phyloP scores from a whole-genome alignment of 805 yeast species.

The Zygoascus ofunaensis region DNA sequence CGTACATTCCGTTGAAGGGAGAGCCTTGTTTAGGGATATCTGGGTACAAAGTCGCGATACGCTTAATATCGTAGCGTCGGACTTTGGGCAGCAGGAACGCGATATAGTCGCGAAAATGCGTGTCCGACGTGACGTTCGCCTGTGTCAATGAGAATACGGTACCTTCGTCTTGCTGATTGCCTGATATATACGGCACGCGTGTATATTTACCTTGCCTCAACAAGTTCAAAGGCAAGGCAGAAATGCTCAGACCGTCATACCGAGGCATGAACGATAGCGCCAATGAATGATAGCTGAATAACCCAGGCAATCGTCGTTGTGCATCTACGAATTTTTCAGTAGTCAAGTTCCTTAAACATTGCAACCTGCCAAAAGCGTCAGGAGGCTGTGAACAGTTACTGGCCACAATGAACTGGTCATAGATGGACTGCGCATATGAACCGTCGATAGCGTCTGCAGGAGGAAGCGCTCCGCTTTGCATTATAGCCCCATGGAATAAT shows the following conservation, averaged over 20 bases:
- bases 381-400: constrained; percentile 7
- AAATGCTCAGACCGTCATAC: constrained; percentile 9
- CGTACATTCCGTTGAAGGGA: constrained; percentile 12
- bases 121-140: constrained; percentile 7
- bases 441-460: constrained; percentile 3
- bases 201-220: constrained; percentile 8
- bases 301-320: constrained; percentile 6
- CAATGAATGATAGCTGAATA: constrained; percentile 6
- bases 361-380: constrained; percentile 1
- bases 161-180: constrained; percentile 16
- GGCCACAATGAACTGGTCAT: constrained; percentile 4
- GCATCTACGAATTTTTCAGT: constrained; percentile 8
- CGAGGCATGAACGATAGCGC: constrained; percentile 11
- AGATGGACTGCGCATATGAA: constrained; percentile 7
- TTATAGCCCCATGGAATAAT: constrained; percentile 14
- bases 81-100: background rate
- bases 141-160: constrained; percentile 9
- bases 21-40: constrained; percentile 11
- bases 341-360: constrained; percentile 8
- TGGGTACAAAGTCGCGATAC: constrained; percentile 10
- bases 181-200: constrained; percentile 13
- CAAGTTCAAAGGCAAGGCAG: constrained; percentile 6
- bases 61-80: background rate
- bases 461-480: constrained; percentile 14
- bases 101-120: constrained; percentile 4